A percentile compares a stretch with the other conserved stretches of the same genome.
phyloP scores from a whole-genome alignment of 345 rosid genomes.

The Nasturtium officinale region DNA sequence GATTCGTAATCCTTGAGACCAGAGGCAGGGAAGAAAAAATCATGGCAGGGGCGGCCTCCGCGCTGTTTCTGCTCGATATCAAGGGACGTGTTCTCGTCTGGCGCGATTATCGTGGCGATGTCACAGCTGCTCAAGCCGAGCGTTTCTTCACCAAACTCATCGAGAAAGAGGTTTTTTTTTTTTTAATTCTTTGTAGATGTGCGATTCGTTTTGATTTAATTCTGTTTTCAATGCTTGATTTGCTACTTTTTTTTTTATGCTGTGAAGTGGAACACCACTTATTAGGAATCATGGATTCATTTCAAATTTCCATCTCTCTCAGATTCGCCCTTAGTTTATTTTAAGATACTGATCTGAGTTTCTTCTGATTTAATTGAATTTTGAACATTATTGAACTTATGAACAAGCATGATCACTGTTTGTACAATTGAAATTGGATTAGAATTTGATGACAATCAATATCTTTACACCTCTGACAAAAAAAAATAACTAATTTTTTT shows the following conservation, averaged over 20 bases:
- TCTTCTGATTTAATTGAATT: neutral
- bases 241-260: neutral
- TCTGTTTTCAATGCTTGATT: neutral
- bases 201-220: neutral
- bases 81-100: constrained; percentile 78
- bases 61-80: constrained; percentile 77
- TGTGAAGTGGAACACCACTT: neutral
- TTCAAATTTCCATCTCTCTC: constrained; percentile 1
- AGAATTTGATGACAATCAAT: neutral
- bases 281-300: neutral
- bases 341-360: constrained; percentile 3
- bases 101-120: constrained; percentile 94
- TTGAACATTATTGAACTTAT: constrained; percentile 17
- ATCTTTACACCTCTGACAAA: neutral
- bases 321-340: constrained; percentile 5
- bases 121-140: constrained; percentile 72
- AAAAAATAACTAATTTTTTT: neutral
- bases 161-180: constrained; percentile 67
- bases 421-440: constrained; percentile 14
- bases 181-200: neutral
- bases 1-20: constrained; percentile 25
- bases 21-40: neutral
- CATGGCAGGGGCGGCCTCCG: constrained; percentile 91
- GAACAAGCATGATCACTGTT: constrained; percentile 1
- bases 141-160: constrained; percentile 84